phyloP scores from a whole-genome alignment of 163 green algal genomes.

The Trebouxiophyceae sp. region DNA sequence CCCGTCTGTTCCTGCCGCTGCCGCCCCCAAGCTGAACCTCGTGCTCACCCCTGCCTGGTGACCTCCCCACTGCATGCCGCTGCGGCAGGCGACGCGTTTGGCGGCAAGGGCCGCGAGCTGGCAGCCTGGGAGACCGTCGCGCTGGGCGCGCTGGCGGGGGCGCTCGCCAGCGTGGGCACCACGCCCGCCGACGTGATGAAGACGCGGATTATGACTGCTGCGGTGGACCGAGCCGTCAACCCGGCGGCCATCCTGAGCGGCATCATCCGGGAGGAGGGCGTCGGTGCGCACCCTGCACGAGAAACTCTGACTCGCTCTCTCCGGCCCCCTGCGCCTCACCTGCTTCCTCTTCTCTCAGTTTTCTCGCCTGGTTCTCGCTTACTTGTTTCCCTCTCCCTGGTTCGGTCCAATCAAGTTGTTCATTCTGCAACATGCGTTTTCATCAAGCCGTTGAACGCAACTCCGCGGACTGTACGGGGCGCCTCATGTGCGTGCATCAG shows the following conservation, averaged over 20 bases:
- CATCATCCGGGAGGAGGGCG: slow-evolving; percentile 50
- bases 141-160: slow-evolving; percentile 45
- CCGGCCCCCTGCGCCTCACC: neutral
- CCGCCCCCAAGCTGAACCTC: no score
- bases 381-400: neutral
- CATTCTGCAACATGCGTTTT: no score
- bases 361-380: neutral
- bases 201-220: slow-evolving; percentile 58
- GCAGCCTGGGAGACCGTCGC: slow-evolving; percentile 40
- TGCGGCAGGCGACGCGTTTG: slow-evolving; percentile 12
- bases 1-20: no score
- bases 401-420: neutral
- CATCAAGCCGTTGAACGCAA: no score
- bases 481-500: no score
- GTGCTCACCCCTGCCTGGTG: no score
- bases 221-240: slow-evolving; percentile 10
- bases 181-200: slow-evolving; percentile 64
- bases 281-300: slow-evolving; percentile 31
- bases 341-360: neutral
- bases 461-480: no score
- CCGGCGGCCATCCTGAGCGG: slow-evolving; percentile 16
- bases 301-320: neutral
- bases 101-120: slow-evolving; percentile 10
- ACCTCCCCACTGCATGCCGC: no score
- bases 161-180: slow-evolving; percentile 39